Base-by-base conservation (phyloP, 192 early-diverging fungal genomes). In the Backusella circina region DNA sequence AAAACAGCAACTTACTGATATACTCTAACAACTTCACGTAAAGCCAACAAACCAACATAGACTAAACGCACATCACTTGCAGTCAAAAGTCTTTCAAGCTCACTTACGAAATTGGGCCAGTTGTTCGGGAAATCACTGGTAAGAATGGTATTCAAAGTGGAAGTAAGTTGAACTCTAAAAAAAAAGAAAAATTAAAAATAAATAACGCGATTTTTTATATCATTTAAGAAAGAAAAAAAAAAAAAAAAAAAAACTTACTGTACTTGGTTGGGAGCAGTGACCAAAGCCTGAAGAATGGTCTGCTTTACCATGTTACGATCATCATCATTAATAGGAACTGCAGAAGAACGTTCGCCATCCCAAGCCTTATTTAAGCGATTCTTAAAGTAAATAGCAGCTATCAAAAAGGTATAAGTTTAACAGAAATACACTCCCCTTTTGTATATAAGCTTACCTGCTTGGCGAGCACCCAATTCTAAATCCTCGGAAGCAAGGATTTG, bases 331-430 rank as follows among this genome's bases (percentile, higher is more conserved):
- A 93, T 91, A 71, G 77, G 75, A 71, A 77, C 66, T 71, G 76
- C 61, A 65, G 83, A 41, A 37, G 57, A 18, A 47, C 81, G 74
- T 64, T 73, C 38, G 64, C 83, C 38, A 57, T 87, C 79, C 96
- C 96, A 97, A 18, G 89, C 88, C 71, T 86, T 87, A 33, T 83
- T 81, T 38, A 96, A 79, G 8, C 91, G 85, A 84, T 97, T 97
- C 78, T 97, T 97, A 82, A 97, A 95, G 87, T 93, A 96, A 76
- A 97, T 93, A 10, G 94, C 86, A 74, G 83, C 87, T 88, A 33
- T 37, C 70, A 2, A 65, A 57, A 57, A 2, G 12, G 0, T 30
- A 47, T 8, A 67, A 0, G 30, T 21, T 38, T 36, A n/a, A 37
- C 82, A 35, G 77, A 80, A 47, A 80, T 85, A 79, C n/a, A n/a